These are phyloP conservation scores for Purpureocillium takamizusanense DNA, from an alignment of 2,329 filamentous ascomycete genomes.

Conservation along the genomic window DNA sequence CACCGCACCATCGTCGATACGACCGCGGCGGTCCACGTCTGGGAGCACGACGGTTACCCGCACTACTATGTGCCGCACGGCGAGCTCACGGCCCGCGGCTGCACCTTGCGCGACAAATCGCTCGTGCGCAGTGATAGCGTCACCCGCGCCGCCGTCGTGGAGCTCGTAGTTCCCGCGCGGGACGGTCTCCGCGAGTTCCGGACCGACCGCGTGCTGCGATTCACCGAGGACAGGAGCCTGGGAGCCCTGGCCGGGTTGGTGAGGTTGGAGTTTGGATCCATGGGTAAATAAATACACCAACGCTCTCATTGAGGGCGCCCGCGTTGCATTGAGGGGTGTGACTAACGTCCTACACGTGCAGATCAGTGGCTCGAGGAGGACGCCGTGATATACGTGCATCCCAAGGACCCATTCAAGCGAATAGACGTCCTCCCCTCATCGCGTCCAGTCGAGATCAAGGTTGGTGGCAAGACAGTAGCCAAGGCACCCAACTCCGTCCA, in stretches of 20 bases:
- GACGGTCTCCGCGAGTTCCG: conserved; percentile 14
- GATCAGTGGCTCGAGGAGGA: conserved; percentile 46
- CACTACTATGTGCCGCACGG: conserved; percentile 30
- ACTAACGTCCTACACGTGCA: conserved; percentile 5
- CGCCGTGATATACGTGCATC: conserved; percentile 48
- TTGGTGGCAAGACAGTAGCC: conserved; percentile 37
- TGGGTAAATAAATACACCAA: conserved; percentile 14
- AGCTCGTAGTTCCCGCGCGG: conserved; percentile 18
- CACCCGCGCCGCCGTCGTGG: conserved; percentile 16
- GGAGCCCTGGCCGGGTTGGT: conserved; percentile 22
- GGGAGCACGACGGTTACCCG: conserved; percentile 40
- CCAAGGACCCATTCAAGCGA: conserved; percentile 59
- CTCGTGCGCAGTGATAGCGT: conserved; percentile 15
- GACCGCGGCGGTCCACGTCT: conserved; percentile 25
- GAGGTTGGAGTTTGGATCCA: conserved; percentile 23
- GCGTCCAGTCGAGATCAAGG: conserved; percentile 40
- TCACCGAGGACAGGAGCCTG: conserved; percentile 25
- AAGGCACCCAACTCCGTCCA: conserved; percentile 38
- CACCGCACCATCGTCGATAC: conserved; percentile 26
- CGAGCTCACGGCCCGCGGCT: conserved; percentile 15
- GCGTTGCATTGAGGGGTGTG: no score
- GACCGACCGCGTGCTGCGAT: conserved; percentile 27
- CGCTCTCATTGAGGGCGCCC: no score
- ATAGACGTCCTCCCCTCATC: conserved; percentile 51
- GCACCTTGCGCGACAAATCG: conserved; percentile 16